Percentiles rank a stretch among this genome's conserved stretches.
These are phyloP conservation scores for Pseudogymnoascus sp. DNA, from an alignment of 2,329 filamentous ascomycete genomes.

Conservation along the genomic window DNA sequence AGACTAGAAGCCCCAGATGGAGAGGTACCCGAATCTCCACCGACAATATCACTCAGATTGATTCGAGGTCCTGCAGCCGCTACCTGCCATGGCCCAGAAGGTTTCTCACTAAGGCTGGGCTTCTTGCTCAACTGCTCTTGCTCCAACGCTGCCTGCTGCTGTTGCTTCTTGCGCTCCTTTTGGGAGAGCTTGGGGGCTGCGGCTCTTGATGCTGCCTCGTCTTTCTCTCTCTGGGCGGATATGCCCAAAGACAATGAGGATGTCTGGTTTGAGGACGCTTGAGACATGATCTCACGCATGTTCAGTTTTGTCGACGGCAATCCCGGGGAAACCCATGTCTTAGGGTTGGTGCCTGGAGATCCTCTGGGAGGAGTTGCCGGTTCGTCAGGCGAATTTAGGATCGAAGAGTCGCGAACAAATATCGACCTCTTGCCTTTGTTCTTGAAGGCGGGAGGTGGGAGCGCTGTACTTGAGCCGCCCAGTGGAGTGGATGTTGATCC, in stretches of 20 bases:
- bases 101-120: constrained; percentile 17
- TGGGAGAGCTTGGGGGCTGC: constrained; percentile 66
- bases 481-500: not conserved
- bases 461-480: not conserved
- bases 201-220: constrained; percentile 28
- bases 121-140: constrained; percentile 12
- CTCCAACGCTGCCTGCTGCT: constrained; percentile 47
- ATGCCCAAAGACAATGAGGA: constrained; percentile 45
- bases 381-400: not conserved
- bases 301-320: constrained; percentile 26
- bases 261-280: constrained; percentile 47
- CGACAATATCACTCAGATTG: constrained; percentile 43
- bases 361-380: not conserved
- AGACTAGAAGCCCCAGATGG: constrained; percentile 25
- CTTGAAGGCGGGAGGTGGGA: not conserved
- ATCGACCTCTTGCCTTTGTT: not conserved
- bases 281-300: constrained; percentile 79
- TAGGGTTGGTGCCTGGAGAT: constrained; percentile 12
- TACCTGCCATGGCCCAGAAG: constrained; percentile 58
- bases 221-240: constrained; percentile 39
- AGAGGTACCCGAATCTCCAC: constrained; percentile 12
- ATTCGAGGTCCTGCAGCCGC: constrained; percentile 41
- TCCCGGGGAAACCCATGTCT: constrained; percentile 26
- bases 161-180: constrained; percentile 80
- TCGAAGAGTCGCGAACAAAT: not conserved